Evolutionary conservation across 169 alveolate species (phyloP).

Genomic region (Plasmodium falciparum): DNA sequence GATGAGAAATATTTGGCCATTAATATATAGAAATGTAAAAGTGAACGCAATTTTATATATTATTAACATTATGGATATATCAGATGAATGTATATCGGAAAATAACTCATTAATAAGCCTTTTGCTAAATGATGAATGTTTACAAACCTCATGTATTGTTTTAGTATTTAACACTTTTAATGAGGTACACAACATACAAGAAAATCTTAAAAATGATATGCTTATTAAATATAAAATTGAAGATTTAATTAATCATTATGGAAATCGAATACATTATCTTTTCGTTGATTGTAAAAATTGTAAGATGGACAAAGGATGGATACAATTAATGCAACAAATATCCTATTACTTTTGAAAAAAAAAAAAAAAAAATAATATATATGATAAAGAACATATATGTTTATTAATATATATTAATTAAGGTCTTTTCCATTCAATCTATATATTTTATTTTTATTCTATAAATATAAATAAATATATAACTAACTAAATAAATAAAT

Average conservation of each 20-base stretch:
- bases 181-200: constrained; percentile 51
- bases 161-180: constrained; percentile 74
- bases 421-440: no score
- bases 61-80: constrained; percentile 75
- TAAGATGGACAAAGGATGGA: constrained; percentile 60
- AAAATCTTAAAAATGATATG: constrained; percentile 40
- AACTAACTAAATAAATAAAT: no score
- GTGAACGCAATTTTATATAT: constrained; percentile 70
- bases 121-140: constrained; percentile 62
- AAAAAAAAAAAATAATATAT: neutral
- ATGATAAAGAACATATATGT: no score
- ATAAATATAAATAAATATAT: no score
- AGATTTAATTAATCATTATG: constrained; percentile 67
- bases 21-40: constrained; percentile 59
- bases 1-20: constrained; percentile 74
- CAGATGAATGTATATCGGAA: constrained; percentile 55
- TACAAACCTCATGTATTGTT: constrained; percentile 67
- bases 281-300: constrained; percentile 76
- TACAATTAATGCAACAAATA: constrained; percentile 54
- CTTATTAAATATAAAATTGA: constrained; percentile 52
- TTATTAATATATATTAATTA: no score
- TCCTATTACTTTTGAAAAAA: constrained; percentile 51
- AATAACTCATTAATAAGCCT: constrained; percentile 56
- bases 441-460: no score
- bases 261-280: constrained; percentile 72